Percentiles rank a stretch among this genome's conserved stretches.
Evolutionary conservation across 768 basidiomycete genomes (phyloP).

Genomic region (Fistulinella prunicolor): DNA sequence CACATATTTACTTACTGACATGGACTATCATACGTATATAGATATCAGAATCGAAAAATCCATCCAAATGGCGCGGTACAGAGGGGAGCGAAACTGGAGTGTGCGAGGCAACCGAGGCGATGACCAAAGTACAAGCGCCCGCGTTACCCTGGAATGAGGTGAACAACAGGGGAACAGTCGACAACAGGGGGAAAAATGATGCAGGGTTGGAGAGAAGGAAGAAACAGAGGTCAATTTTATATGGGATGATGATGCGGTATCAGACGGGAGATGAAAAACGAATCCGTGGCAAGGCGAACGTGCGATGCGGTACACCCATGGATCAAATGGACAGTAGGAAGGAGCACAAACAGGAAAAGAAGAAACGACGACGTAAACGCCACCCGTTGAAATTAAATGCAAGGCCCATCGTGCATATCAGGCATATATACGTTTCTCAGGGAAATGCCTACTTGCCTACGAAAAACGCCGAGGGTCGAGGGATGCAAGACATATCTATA

Average conservation of each 20-base stretch:
- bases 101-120: background rate
- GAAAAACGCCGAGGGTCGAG: background rate
- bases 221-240: background rate
- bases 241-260: background rate
- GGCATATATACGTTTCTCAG: conserved; percentile 21
- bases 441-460: conserved; percentile 20
- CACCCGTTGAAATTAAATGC: conserved; percentile 22
- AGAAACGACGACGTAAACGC: conserved; percentile 13
- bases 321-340: conserved; percentile 9
- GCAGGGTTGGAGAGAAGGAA: background rate
- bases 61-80: conserved; percentile 2
- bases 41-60: conserved; percentile 10
- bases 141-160: too few relatives aligned
- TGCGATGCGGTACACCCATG: conserved; percentile 13
- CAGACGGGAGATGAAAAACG: background rate
- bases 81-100: background rate
- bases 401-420: conserved; percentile 24
- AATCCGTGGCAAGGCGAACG: background rate
- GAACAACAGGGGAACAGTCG: background rate
- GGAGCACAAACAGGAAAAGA: background rate
- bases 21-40: conserved; percentile 24
- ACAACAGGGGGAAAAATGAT: background rate
- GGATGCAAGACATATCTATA: conserved; percentile 40
- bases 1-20: conserved; percentile 19
- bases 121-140: background rate